phyloP scores from a whole-genome alignment of 1,284 basidiomycete species.

The Boletus austroedulis region DNA sequence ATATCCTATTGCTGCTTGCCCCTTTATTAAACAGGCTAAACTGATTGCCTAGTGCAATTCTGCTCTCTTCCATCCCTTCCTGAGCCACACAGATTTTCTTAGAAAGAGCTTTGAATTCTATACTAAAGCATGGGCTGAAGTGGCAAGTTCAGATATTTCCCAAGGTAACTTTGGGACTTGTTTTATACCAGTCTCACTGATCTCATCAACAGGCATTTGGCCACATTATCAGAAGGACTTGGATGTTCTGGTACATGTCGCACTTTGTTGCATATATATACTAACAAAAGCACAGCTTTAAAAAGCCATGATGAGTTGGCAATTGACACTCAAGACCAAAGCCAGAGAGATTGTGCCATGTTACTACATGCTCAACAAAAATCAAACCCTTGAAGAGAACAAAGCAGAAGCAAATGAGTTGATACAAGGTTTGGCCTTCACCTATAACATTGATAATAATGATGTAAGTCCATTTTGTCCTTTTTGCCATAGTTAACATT shows the following conservation, averaged over 20 bases:
- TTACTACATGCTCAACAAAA: not conserved
- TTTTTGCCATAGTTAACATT: not conserved
- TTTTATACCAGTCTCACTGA: no score
- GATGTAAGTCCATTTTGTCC: not conserved
- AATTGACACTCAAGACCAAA: not conserved
- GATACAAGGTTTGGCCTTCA: not conserved
- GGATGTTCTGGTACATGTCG: not conserved
- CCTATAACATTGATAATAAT: not conserved
- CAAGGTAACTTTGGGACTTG: no score
- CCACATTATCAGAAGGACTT: not conserved
- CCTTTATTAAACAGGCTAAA: not conserved
- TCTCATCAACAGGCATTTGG: not conserved
- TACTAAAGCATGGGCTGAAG: not conserved
- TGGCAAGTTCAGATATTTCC: not conserved
- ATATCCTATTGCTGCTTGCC: not conserved
- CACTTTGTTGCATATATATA: not conserved
- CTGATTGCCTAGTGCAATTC: not conserved
- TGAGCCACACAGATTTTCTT: no score
- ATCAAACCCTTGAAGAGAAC: no score
- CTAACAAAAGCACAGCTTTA: not conserved
- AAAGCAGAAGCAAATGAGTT: no score
- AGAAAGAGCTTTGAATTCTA: not conserved
- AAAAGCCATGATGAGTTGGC: not conserved
- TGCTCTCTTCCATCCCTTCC: not conserved
- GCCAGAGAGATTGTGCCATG: not conserved